Base-by-base conservation (phyloP, 2,329 filamentous ascomycete species). In the Trichophyton schoenleinii region DNA sequence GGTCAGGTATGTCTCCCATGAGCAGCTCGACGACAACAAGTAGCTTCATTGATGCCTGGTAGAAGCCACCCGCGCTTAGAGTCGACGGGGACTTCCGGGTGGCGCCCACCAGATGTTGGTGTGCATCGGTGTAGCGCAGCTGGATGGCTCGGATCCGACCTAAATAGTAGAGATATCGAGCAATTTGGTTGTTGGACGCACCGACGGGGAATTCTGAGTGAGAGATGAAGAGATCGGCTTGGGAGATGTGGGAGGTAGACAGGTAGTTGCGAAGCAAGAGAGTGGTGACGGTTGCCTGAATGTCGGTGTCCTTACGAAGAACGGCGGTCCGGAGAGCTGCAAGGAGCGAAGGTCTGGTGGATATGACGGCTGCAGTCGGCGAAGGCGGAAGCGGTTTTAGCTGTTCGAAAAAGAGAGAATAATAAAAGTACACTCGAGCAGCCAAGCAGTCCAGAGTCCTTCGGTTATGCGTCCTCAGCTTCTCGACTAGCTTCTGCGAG, bases 1-100 rank as follows among this genome's bases (percentile, higher is more conserved):
- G 89, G 70, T 97, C 92, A 34, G 94, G 94, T 67, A 99, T 99
- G 71, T 99, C 94, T 66, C 94, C 94, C 94, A 99, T 99, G 65
- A 99, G 79, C 64, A 99, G 80, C 79, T 99, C 92, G 11, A 99
- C 94, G 20, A 99, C 91, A 49, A 97, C 84, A 66, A 97, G 80
- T n/a, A 97, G 83, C 81, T 99, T 99, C 66, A 89, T 95, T 0
- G 94, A 92, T 44, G 91, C 91, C 75, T 96, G 94, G 67, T 95
- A 91, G 75, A 99, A 99, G 53, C 94, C 92, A 52, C 91, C 86
- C 3, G 94, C 94, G 67, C 89, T 91, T 66, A 86, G 84, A 72
- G 88, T 94, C 22, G 91, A 90, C 0, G 94, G 94, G 5, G 94
- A 91, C 77, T 99, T 99, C 69, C 94, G 88, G 34, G 91, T 96